Percentiles rank a stretch among this genome's conserved stretches.
Evolutionary conservation across 1,284 basidiomycete genomes (phyloP).

Genomic region (Ganoderma sinense): DNA sequence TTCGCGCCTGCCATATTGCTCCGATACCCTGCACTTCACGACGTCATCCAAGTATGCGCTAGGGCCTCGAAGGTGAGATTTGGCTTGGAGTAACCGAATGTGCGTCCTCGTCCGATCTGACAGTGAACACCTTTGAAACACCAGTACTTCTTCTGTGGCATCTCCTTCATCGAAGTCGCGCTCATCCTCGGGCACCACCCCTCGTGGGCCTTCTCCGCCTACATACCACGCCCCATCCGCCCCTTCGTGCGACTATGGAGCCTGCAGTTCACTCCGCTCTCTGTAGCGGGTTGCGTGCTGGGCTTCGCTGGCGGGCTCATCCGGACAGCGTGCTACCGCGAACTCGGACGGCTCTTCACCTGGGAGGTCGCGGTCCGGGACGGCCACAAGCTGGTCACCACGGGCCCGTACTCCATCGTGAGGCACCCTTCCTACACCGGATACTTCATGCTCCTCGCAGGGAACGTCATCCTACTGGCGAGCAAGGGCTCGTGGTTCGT

Average conservation of each 20-base stretch:
- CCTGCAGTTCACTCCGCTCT: neutral
- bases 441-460: neutral
- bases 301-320: slow-evolving; percentile 4
- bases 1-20: neutral
- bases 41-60: neutral
- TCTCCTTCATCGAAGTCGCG: slow-evolving; percentile 3
- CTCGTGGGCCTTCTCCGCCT: slow-evolving; percentile 5
- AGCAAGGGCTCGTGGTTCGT: slow-evolving; percentile 6
- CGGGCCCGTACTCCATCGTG: neutral
- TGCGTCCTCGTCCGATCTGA: neutral
- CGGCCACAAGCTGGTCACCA: neutral
- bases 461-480: slow-evolving; percentile 1
- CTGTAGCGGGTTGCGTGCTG: neutral
- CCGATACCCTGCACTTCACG: neutral
- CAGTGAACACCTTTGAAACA: too few species aligned
- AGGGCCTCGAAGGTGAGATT: neutral
- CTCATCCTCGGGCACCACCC: slow-evolving; percentile 8
- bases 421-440: neutral
- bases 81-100: neutral
- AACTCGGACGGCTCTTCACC: neutral
- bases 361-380: neutral
- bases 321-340: neutral
- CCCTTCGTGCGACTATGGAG: slow-evolving; percentile 5
- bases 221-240: neutral
- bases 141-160: neutral